Evolutionary conservation across 495 filamentous ascomycete species (phyloP).

Genomic region (Cercophora scortea): DNA sequence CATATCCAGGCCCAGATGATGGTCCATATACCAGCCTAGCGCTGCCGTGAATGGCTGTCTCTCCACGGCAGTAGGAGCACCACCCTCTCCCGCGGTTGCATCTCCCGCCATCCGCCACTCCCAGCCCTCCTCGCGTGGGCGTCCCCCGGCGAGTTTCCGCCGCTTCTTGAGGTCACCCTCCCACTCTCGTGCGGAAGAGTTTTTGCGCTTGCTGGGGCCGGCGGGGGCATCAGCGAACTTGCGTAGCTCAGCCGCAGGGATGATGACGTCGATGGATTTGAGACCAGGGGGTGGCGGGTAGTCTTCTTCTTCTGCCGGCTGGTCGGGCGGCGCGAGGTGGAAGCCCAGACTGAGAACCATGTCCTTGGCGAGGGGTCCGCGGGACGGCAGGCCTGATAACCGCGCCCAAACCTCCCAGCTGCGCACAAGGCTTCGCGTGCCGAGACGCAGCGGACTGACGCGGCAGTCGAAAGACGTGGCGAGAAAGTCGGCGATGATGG

Average conservation of each 20-base stretch:
- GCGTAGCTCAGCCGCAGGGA: slow-evolving; percentile 27
- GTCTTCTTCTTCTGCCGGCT: neutral
- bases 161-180: slow-evolving; percentile 22
- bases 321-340: slow-evolving; percentile 8
- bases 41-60: slow-evolving; percentile 36
- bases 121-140: slow-evolving; percentile 38
- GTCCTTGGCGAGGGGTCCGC: slow-evolving; percentile 23
- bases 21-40: slow-evolving; percentile 28
- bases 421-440: slow-evolving; percentile 31
- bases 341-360: slow-evolving; percentile 35
- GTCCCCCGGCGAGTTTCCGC: slow-evolving; percentile 25
- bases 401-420: slow-evolving; percentile 35
- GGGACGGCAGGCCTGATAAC: slow-evolving; percentile 11
- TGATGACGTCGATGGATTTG: slow-evolving; percentile 33
- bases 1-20: slow-evolving; percentile 33
- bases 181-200: slow-evolving; percentile 8
- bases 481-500: slow-evolving; percentile 34
- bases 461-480: slow-evolving; percentile 39
- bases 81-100: neutral
- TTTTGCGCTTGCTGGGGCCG: neutral
- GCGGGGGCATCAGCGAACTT: slow-evolving; percentile 12
- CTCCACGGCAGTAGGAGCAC: neutral
- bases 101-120: slow-evolving; percentile 24
- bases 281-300: slow-evolving; percentile 15
- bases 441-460: slow-evolving; percentile 31